Evolutionary conservation across 2,329 filamentous ascomycete species (phyloP).

Genomic region (Sporothrix globosa): DNA sequence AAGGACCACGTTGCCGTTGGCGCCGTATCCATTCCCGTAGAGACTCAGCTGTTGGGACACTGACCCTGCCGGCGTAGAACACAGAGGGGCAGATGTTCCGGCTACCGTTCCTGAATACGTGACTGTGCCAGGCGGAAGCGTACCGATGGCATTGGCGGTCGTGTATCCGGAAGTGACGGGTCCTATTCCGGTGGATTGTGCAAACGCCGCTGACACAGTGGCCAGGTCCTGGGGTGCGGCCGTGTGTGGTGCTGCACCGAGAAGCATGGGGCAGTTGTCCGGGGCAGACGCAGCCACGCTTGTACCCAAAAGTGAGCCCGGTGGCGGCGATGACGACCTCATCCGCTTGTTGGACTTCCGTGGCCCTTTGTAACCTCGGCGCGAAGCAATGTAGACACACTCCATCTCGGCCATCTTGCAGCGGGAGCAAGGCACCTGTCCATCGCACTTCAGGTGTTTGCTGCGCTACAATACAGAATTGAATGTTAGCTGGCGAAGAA

Average conservation of each 20-base stretch:
- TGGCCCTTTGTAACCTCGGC: slow-evolving; percentile 73
- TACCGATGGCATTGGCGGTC: slow-evolving; percentile 43
- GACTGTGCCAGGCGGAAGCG: slow-evolving; percentile 31
- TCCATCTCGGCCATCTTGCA: slow-evolving; percentile 62
- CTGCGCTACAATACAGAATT: slow-evolving; percentile 47
- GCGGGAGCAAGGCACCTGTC: slow-evolving; percentile 68
- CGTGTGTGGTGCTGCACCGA: slow-evolving; percentile 45
- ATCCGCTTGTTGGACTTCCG: slow-evolving; percentile 58
- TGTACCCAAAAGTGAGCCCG: slow-evolving; percentile 39
- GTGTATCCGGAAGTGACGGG: slow-evolving; percentile 40
- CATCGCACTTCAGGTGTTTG: slow-evolving; percentile 79
- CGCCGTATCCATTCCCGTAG: slow-evolving; percentile 45
- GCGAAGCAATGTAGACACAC: slow-evolving; percentile 74
- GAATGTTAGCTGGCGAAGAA: not conserved
- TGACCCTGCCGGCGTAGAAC: slow-evolving; percentile 35
- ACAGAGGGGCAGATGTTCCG: slow-evolving; percentile 37
- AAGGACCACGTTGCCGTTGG: slow-evolving; percentile 36
- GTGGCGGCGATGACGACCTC: slow-evolving; percentile 53
- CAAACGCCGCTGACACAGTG: slow-evolving; percentile 26
- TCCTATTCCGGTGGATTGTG: slow-evolving; percentile 12
- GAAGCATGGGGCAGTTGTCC: slow-evolving; percentile 51
- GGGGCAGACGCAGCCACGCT: slow-evolving; percentile 34
- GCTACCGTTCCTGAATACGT: slow-evolving; percentile 19
- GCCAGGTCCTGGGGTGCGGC: slow-evolving; percentile 36
- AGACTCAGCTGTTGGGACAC: slow-evolving; percentile 48